Percentiles rank a stretch among this genome's conserved stretches.
These are phyloP conservation scores for Claviceps digitariae DNA, from an alignment of 2,329 filamentous ascomycete genomes.

Conservation along the genomic window DNA sequence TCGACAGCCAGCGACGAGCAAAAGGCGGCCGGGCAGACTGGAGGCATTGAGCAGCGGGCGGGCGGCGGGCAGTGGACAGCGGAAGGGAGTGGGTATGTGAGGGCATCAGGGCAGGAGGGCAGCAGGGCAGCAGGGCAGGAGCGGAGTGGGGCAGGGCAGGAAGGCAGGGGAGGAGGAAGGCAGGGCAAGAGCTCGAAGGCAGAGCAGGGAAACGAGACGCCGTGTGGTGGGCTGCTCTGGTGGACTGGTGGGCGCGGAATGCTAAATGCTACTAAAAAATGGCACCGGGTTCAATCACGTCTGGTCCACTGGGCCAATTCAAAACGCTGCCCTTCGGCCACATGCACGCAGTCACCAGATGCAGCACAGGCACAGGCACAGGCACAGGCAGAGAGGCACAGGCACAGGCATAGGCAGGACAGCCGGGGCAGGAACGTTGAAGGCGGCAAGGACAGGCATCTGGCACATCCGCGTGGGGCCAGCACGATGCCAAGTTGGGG, in stretches of 20 bases:
- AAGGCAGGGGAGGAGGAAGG: neutral
- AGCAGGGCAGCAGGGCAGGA: neutral
- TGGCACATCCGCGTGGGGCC: neutral
- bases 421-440: no score
- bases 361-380: no score
- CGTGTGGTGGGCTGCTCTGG: neutral
- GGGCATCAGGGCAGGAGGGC: neutral
- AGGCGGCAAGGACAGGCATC: neutral
- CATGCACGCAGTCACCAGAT: neutral
- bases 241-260: slow-evolving; percentile 5
- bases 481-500: neutral
- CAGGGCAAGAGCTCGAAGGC: neutral
- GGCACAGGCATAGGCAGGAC: no score
- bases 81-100: neutral
- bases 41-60: no score
- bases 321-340: neutral
- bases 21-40: neutral
- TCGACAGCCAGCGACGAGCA: neutral
- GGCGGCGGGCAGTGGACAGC: neutral
- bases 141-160: neutral
- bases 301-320: neutral
- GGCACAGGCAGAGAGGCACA: no score
- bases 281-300: no score
- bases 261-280: slow-evolving; percentile 9
- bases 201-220: neutral